Percentiles rank a stretch among this genome's conserved stretches.
Evolutionary conservation across 768 basidiomycete species (phyloP).

Genomic region (Suillus paluster): DNA sequence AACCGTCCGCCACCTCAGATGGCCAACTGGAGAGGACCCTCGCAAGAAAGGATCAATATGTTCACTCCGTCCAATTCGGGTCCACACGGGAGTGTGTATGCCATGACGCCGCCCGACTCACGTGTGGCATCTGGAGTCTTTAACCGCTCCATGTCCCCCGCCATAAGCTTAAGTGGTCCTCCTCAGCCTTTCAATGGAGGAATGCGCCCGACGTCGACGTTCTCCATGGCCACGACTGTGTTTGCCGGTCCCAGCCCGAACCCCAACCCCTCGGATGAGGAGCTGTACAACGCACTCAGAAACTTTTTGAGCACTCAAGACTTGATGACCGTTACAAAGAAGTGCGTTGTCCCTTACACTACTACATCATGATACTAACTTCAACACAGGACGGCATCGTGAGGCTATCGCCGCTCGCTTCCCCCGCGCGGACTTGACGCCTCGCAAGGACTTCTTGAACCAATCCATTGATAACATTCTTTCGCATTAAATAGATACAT

Average conservation of each 20-base stretch:
- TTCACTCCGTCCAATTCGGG: conserved; percentile 41
- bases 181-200: conserved; percentile 36
- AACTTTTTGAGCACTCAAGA: conserved; percentile 67
- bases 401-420: conserved; percentile 65
- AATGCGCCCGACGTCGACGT: conserved; percentile 56
- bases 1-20: conserved; percentile 27
- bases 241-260: conserved; percentile 55
- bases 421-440: conserved; percentile 66
- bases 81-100: conserved; percentile 42
- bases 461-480: conserved; percentile 68
- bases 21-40: conserved; percentile 29
- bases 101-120: conserved; percentile 44
- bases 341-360: conserved; percentile 42
- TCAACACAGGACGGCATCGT: conserved; percentile 55
- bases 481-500: conserved; percentile 48
- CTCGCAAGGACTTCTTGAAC: conserved; percentile 67
- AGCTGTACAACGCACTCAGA: conserved; percentile 57
- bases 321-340: conserved; percentile 74
- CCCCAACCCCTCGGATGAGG: conserved; percentile 63
- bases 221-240: conserved; percentile 63
- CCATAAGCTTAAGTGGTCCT: conserved; percentile 32
- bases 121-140: conserved; percentile 52
- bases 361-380: conserved; percentile 11
- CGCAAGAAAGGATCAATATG: conserved; percentile 44
- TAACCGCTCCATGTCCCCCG: conserved; percentile 37